Evolutionary conservation across 257 asterid species (phyloP).

Genomic region (Striga asiatica): DNA sequence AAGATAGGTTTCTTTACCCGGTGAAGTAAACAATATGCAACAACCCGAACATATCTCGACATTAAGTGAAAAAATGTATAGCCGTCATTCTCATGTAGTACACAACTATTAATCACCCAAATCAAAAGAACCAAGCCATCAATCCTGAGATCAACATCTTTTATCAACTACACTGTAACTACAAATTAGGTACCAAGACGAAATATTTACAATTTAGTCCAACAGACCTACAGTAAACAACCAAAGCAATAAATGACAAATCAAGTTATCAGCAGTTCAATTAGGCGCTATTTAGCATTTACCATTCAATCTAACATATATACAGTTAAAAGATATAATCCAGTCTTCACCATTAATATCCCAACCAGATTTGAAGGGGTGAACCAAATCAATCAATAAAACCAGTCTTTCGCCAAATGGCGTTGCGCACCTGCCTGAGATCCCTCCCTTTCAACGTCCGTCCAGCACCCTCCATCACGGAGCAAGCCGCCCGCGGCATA

Average conservation of each 20-base stretch:
- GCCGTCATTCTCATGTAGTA: neutral
- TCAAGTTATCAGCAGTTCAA: too few relatives aligned
- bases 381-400: constrained; percentile 37
- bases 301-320: too few relatives aligned
- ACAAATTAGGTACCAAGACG: too few relatives aligned
- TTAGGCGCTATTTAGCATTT: too few relatives aligned
- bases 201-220: constrained; percentile 21
- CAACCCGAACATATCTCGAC: neutral
- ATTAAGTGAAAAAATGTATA: neutral
- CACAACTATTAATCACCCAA: neutral
- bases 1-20: too few relatives aligned
- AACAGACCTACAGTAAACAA: too few relatives aligned
- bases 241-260: too few relatives aligned
- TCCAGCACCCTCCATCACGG: constrained; percentile 67
- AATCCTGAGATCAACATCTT: neutral
- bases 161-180: neutral
- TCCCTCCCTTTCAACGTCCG: constrained; percentile 78
- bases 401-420: constrained; percentile 59
- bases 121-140: neutral
- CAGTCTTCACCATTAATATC: too few relatives aligned
- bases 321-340: constrained; percentile 18
- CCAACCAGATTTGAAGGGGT: constrained; percentile 7
- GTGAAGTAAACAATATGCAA: neutral
- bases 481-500: constrained; percentile 42
- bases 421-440: constrained; percentile 65